Conservation (phyloP, 106 monocot species). For the Dactylorhiza incarnata region DNA sequence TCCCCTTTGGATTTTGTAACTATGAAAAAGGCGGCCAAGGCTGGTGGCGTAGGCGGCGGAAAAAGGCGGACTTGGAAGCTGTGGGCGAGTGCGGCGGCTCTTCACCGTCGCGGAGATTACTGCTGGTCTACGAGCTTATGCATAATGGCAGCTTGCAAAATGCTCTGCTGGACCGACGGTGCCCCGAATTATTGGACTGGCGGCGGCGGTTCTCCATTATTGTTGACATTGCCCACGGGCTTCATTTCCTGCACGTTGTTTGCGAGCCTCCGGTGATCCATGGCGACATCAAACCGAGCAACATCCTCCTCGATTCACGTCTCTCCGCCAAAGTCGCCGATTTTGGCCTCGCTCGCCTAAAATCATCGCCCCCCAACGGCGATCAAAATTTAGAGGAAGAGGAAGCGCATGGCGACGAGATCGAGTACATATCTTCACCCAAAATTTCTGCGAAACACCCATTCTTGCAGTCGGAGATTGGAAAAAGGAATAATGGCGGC, state of each 20-base stretch:
- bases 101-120: slow-evolving; percentile 17
- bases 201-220: slow-evolving; percentile 38
- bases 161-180: slow-evolving; percentile 56
- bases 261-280: slow-evolving; percentile 75
- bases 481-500: not conserved
- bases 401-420: not conserved
- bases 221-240: slow-evolving; percentile 55
- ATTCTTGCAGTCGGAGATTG: not conserved
- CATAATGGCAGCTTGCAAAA: slow-evolving; percentile 78
- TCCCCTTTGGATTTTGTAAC: slow-evolving; percentile 7
- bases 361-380: not conserved
- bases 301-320: slow-evolving; percentile 68
- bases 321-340: slow-evolving; percentile 78
- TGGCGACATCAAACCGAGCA: slow-evolving; percentile 94
- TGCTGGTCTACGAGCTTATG: slow-evolving; percentile 87
- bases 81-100: slow-evolving; percentile 4
- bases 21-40: not conserved
- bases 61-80: slow-evolving; percentile 12
- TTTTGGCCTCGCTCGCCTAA: slow-evolving; percentile 68
- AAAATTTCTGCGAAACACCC: not conserved
- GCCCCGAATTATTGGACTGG: slow-evolving; percentile 62
- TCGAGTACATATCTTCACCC: not conserved
- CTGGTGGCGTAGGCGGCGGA: not conserved
- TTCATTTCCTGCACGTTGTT: slow-evolving; percentile 49
- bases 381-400: not conserved